Evolutionary conservation across 1,284 basidiomycete genomes (phyloP), one percentile per base, ranked within the genome.

Genomic region (Irpex sp.): DNA sequence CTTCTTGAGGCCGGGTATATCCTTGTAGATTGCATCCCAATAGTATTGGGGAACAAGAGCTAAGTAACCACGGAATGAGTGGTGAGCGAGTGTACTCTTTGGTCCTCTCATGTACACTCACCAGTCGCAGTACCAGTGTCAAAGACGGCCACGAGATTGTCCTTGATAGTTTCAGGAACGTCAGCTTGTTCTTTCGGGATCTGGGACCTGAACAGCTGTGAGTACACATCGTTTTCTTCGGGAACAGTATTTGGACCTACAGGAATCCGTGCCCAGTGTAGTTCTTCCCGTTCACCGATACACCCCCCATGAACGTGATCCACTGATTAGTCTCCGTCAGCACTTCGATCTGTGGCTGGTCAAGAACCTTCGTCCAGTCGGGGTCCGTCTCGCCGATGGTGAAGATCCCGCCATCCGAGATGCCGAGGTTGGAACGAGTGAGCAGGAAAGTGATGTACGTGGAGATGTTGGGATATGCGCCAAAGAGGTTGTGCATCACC

Each of bases 21-120:
- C 53, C 51, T 61, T 60, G 59, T 69, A 71, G 46, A 71, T 63
- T 4, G 66, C 65, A 43, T 71, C 65, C 11, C 67, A 67, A 53
- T 68, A 67, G 47, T 60, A 64, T 15, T 13, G 31, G 11, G 66
- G 67, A 6, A 51, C 19, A 21, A 51, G 49, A 51, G 15, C 49
- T 31, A 19, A 53, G 31, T 46, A 43, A 53, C 13, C 57, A 53
- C 4, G 31, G 31, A 33, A 36, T 43, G 37, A 53, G 55, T 47
- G 15, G 9, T 26, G 19, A 37, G 26, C 59, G 43, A 11, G 55
- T 61, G 17, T n/a, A 57, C n/a, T 17, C 21, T 57, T 4, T 11
- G 7, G 37, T 58, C 39, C 37, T 26, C 21, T 39, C 37, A 33
- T 33, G 6, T 33, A 33, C 31, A 51, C 49, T 51, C 49, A 69